Conservation (phyloP, 495 filamentous ascomycete genomes). For the Neohortaea acidophila region DNA sequence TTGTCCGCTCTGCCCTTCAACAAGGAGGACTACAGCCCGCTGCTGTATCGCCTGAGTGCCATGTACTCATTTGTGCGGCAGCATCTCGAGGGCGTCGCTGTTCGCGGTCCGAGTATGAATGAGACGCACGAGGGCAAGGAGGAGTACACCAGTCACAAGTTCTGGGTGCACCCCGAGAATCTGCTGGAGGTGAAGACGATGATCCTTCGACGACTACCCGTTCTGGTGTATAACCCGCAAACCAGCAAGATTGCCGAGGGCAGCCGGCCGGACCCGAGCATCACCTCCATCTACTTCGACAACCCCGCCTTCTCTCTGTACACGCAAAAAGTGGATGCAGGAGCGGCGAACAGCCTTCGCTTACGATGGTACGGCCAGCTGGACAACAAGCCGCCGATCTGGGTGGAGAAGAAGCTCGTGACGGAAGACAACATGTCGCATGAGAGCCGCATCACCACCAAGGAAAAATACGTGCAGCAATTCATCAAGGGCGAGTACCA, state of each 20-base stretch:
- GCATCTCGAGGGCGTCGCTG: slow-evolving; percentile 44
- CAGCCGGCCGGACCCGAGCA: slow-evolving; percentile 65
- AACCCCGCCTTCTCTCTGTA: slow-evolving; percentile 73
- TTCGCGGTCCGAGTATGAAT: slow-evolving; percentile 8
- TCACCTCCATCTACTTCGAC: slow-evolving; percentile 94
- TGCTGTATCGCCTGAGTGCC: slow-evolving; percentile 76
- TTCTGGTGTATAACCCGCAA: slow-evolving; percentile 81
- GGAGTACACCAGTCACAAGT: slow-evolving; percentile 83
- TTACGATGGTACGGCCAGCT: slow-evolving; percentile 87
- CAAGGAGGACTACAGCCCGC: slow-evolving; percentile 80
- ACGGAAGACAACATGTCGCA: slow-evolving; percentile 53
- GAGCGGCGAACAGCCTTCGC: slow-evolving; percentile 70
- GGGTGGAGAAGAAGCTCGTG: slow-evolving; percentile 78
- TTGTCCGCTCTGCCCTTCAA: slow-evolving; percentile 81
- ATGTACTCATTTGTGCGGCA: slow-evolving; percentile 93
- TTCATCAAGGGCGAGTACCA: slow-evolving; percentile 79
- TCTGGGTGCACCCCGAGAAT: slow-evolving; percentile 94
- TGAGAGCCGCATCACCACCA: slow-evolving; percentile 68
- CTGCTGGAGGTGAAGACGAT: slow-evolving; percentile 90
- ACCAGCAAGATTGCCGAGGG: slow-evolving; percentile 63
- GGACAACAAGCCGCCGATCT: slow-evolving; percentile 56
- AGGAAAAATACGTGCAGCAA: slow-evolving; percentile 81
- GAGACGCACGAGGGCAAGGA: slow-evolving; percentile 35
- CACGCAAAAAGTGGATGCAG: slow-evolving; percentile 62
- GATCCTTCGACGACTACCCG: slow-evolving; percentile 75